Evolutionary conservation across 345 rosid genomes (phyloP).

Genomic region (Jatropha curcas): DNA sequence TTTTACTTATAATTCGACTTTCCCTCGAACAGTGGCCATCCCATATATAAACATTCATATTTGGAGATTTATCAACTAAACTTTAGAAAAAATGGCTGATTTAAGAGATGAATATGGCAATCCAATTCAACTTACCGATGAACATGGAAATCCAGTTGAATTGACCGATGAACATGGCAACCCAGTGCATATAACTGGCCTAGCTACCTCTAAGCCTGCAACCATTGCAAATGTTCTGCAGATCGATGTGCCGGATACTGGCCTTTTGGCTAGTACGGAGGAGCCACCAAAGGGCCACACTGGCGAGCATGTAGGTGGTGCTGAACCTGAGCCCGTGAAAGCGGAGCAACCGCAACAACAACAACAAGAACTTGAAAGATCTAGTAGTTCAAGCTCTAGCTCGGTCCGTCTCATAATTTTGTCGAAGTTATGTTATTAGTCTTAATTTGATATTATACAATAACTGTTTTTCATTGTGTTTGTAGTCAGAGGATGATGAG

Average conservation of each 20-base stretch:
- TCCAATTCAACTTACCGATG: constrained; percentile 50
- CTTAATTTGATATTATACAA: too few relatives aligned
- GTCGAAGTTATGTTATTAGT: too few relatives aligned
- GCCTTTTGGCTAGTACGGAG: constrained; percentile 15
- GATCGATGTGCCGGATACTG: background rate
- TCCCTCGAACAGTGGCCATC: too few relatives aligned
- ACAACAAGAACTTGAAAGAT: constrained; percentile 33
- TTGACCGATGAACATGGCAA: constrained; percentile 29
- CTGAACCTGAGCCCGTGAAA: background rate
- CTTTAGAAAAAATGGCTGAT: constrained; percentile 14
- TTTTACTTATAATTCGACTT: too few relatives aligned
- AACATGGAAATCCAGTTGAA: constrained; percentile 50
- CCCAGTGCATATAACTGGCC: constrained; percentile 53
- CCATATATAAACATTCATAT: too few relatives aligned
- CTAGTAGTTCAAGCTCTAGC: constrained; percentile 47
- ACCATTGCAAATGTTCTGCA: background rate
- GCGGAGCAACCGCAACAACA: background rate
- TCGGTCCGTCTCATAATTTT: too few relatives aligned
- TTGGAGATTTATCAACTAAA: too few relatives aligned
- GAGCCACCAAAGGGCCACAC: constrained; percentile 27
- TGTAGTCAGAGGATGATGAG: constrained; percentile 66
- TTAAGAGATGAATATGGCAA: constrained; percentile 61
- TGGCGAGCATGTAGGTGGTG: constrained; percentile 27
- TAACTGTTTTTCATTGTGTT: background rate
- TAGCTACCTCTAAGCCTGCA: constrained; percentile 35